Evolutionary conservation across 345 rosid species (phyloP).

Genomic region (Reutealis trisperma): DNA sequence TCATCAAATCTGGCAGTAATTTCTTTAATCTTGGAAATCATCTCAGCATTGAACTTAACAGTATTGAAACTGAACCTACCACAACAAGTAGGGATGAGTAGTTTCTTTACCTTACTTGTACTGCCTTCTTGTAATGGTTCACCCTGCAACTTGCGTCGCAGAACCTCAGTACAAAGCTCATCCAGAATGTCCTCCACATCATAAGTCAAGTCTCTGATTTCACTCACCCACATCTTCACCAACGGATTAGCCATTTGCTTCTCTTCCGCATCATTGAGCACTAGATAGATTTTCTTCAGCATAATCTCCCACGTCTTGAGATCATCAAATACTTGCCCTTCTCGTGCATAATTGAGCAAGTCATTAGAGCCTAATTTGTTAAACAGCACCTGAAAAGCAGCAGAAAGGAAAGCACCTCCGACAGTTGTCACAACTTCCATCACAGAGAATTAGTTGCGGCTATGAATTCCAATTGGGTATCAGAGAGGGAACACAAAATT

Average conservation of each 20-base stretch:
- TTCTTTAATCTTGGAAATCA: conserved; percentile 16
- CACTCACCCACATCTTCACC: conserved; percentile 25
- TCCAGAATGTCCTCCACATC: conserved; percentile 4
- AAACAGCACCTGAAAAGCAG: neutral
- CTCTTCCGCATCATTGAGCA: conserved; percentile 18
- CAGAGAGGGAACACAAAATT: too few relatives aligned
- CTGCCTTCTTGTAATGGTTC: neutral
- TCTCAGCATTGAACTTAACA: conserved; percentile 8
- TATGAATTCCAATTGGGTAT: neutral
- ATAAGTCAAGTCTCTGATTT: conserved; percentile 25
- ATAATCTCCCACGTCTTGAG: neutral
- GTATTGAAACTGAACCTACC: neutral
- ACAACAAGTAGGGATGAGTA: neutral
- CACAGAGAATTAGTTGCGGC: neutral
- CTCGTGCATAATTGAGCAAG: neutral
- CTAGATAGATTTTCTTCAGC: neutral
- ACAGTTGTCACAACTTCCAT: neutral
- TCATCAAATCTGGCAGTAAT: conserved; percentile 2
- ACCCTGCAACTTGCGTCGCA: neutral
- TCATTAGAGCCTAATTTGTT: neutral
- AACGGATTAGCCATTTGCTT: neutral
- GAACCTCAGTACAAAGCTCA: conserved; percentile 10
- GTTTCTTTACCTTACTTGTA: neutral
- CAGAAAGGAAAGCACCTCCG: neutral
- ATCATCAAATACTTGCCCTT: neutral